Base-by-base conservation (phyloP, 2,329 filamentous ascomycete species). In the Rhynchosporium graminicola region DNA sequence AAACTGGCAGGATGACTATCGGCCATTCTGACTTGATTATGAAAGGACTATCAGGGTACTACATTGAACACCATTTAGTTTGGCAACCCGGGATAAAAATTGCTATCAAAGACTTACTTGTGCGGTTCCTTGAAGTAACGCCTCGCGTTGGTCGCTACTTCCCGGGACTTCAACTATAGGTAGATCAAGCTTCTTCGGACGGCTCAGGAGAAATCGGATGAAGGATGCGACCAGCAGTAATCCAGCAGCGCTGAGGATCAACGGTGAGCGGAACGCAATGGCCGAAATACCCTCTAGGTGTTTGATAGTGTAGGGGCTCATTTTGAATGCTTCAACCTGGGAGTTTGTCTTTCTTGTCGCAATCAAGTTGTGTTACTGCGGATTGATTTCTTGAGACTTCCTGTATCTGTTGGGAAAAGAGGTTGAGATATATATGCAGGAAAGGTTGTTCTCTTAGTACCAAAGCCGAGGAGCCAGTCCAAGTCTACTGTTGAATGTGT, bases 1-100 rank as follows among this genome's bases (percentile, higher is more conserved):
- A 64, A 33, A 63, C 60, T 15, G 69, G 70, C n/a, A 72, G 65
- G 28, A 72, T 63, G 10, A 72, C 68, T 7, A 65, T 38, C 10
- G 68, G 63, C 42, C 66, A 63, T 13, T 51, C 48, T 5, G 46
- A 59, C 6, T 59, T 59, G 13, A 69, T 20, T 1, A 66, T 55
- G 52, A 64, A 70, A 5, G 69, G 69, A 9, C 55, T 65, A 38
- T 68, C 54, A 8, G 67, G 67, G 55, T 68, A 69, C 68, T 69
- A 10, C 26, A 40, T 26, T 9, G 31, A 10, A 43, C 4, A 8
- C 2, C 28, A 43, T 51, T 33, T 31, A 13, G 9, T n/a, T 10
- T 15, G 20, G 42, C 10, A 20, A 29, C 31, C 48, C 8, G 9
- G 13, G 31, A 28, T n/a, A 2, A 33, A 40, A 51, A 10, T 43